A percentile compares a stretch with the other conserved stretches of the same genome.
Evolutionary conservation across 2,329 filamentous ascomycete genomes (phyloP).

Genomic region (Colletotrichum endophyticum): DNA sequence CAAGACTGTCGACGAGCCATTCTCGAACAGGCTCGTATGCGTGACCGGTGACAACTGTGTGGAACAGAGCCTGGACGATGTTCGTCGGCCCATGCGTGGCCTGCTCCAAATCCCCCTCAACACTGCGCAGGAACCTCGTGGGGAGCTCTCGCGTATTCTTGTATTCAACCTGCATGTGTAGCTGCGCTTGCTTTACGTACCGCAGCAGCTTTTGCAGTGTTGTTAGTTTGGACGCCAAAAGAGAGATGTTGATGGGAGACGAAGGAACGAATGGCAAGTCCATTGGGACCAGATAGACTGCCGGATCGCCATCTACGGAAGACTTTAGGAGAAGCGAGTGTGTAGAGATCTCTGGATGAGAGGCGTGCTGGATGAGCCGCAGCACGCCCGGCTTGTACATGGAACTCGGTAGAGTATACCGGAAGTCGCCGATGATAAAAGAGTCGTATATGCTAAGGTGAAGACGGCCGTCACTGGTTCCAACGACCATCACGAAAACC

Average conservation of each 20-base stretch:
- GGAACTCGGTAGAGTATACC: conserved; percentile 44
- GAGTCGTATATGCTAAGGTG: conserved; percentile 87
- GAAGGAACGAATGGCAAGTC: conserved; percentile 84
- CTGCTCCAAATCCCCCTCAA: conserved; percentile 76
- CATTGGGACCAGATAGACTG: conserved; percentile 72
- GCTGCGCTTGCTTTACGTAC: conserved; percentile 82
- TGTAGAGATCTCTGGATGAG: conserved; percentile 76
- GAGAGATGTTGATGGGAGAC: conserved; percentile 79
- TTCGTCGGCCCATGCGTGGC: conserved; percentile 58
- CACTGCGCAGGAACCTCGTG: conserved; percentile 74
- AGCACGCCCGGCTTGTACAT: conserved; percentile 29
- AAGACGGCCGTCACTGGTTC: conserved; percentile 72
- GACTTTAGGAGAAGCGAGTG: conserved; percentile 71
- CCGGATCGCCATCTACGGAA: conserved; percentile 42
- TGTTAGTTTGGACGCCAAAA: conserved; percentile 86
- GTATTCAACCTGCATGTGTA: conserved; percentile 83
- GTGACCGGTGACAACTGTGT: conserved; percentile 83
- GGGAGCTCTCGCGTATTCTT: conserved; percentile 82
- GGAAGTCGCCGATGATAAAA: conserved; percentile 75
- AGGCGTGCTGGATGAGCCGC: conserved; percentile 65
- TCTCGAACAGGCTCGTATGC: conserved; percentile 78
- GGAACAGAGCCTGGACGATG: conserved; percentile 80
- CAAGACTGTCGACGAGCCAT: conserved; percentile 86
- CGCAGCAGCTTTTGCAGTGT: conserved; percentile 85
- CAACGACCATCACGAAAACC: conserved; percentile 81